Base-by-base conservation (phyloP, 164 flowering plant genomes). In the Berberis thunbergii region DNA sequence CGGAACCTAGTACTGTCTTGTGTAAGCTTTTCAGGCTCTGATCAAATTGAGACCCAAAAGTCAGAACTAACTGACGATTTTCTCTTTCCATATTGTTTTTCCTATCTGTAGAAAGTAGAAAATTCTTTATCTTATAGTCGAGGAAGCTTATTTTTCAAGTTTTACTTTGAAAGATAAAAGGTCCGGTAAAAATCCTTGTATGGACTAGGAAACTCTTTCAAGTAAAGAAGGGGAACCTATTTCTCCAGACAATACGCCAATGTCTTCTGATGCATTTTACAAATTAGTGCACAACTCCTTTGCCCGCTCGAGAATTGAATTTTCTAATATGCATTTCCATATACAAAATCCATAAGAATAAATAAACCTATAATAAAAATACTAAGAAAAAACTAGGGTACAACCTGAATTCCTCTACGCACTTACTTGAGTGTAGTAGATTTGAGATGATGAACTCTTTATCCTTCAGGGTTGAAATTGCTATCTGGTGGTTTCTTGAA, bases 31-130 rank as follows among this genome's bases (percentile, higher is more conserved):
- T 82, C 59, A 92, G 74, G 62, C 84, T 80, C 61, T 78, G 80
- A 62, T 86, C 89, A 67, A 92, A 89, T 67, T 83, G 84, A 61
- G 84, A 81, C 41, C 89, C 87, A 74, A 91, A 87, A 68, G 75
- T 70, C 66, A 77, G 68, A 45, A 91, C 76, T 71, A 80, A 59
- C 59, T 67, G 78, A n/a, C 74, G 84, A 68, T 89, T 92, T 73
- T 81, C 82, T 64, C 75, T 77, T 75, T 88, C 97, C 70, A 83
- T 63, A 63, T 66, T 79, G 73, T 72, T 75, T 75, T 88, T 91
- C 42, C 62, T 67, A 77, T 85, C 97, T 91, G 83, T 57, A 61
- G 49, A 62, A 61, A 26, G 26, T 12, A 26, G 11, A 26, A 39
- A 43, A 10, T 54, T 49, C 41, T 69, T 45, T 44, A 6, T 57